Evolutionary conservation across 2,329 filamentous ascomycete species (phyloP).

Genomic region (Endothia cerciana): DNA sequence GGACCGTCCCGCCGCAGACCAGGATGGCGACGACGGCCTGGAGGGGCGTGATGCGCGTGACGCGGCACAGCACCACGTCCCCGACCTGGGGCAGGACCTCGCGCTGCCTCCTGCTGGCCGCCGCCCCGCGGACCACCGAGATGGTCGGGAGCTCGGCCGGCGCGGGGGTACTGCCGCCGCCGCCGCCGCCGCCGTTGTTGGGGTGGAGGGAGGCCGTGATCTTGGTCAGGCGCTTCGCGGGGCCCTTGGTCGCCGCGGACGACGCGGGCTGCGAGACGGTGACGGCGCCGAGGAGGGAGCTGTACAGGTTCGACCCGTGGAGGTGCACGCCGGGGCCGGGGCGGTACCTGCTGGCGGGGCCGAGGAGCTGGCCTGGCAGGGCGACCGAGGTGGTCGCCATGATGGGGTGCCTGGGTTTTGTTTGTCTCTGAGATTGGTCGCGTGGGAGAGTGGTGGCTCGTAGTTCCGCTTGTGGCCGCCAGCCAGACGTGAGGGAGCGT

Average conservation of each 20-base stretch:
- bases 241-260: conserved; percentile 38
- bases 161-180: conserved; percentile 33
- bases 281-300: conserved; percentile 80
- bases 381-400: conserved; percentile 49
- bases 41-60: conserved; percentile 81
- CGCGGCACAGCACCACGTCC: conserved; percentile 79
- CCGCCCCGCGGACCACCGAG: conserved; percentile 52
- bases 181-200: conserved; percentile 37
- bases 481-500: no score
- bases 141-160: conserved; percentile 54
- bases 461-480: not conserved
- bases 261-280: conserved; percentile 53
- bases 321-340: conserved; percentile 86
- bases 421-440: not conserved
- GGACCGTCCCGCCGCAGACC: conserved; percentile 73
- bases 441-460: not conserved
- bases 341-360: conserved; percentile 65
- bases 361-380: conserved; percentile 82
- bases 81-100: conserved; percentile 82
- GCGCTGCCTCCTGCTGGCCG: conserved; percentile 56
- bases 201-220: conserved; percentile 43
- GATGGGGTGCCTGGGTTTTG: not conserved
- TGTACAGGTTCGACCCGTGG: conserved; percentile 72
- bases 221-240: conserved; percentile 63
- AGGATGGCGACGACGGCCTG: conserved; percentile 88